Percentiles rank a stretch among this genome's conserved stretches.
Evolutionary conservation across 2,329 filamentous ascomycete species (phyloP).

Genomic region (Xylariales sp.): DNA sequence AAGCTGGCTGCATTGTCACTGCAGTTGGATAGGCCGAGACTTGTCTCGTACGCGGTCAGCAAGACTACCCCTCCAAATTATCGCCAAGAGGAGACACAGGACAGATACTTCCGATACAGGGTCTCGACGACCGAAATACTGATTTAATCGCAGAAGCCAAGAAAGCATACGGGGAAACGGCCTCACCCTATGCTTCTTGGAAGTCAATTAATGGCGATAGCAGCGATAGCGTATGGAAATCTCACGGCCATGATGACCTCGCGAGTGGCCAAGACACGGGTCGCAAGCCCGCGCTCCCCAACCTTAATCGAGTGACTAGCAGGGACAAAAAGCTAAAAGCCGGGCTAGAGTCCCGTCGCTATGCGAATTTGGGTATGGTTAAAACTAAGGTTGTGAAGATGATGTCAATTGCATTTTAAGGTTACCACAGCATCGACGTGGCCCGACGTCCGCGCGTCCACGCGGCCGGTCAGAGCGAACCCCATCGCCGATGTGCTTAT

Average conservation of each 20-base stretch:
- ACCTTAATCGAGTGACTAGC: not conserved
- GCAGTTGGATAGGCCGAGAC: not conserved
- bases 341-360: not conserved
- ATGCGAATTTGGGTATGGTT: not conserved
- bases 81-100: not conserved
- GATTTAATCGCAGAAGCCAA: constrained; percentile 17
- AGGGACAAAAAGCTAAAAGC: not conserved
- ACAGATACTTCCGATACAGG: not conserved
- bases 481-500: not conserved
- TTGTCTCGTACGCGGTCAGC: not conserved
- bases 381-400: not conserved
- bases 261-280: not conserved
- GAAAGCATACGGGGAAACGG: not conserved
- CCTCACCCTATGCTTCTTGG: not conserved
- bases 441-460: not conserved
- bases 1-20: not conserved
- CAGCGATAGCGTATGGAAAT: not conserved
- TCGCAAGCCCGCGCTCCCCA: not conserved
- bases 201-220: not conserved
- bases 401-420: not conserved
- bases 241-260: not conserved
- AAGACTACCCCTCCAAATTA: not conserved
- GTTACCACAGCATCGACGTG: not conserved
- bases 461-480: not conserved
- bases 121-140: not conserved